Evolutionary conservation across 1,284 basidiomycete genomes (phyloP).

Genomic region (Ganoderma leucocontextum): DNA sequence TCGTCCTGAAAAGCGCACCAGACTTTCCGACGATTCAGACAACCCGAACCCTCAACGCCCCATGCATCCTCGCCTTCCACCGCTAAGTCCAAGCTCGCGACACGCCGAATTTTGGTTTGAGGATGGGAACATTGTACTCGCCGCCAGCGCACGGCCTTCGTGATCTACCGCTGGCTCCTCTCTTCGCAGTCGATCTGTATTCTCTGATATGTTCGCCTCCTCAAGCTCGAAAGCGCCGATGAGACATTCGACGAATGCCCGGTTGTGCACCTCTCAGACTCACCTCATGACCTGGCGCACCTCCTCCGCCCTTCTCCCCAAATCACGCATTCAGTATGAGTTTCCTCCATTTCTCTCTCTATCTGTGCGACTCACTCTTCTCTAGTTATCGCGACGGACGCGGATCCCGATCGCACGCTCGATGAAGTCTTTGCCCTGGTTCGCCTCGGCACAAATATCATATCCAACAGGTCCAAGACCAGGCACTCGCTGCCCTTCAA

Average conservation of each 20-base stretch:
- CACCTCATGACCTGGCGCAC: slow-evolving; percentile 17
- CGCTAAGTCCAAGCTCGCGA: background rate
- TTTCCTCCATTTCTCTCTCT: background rate
- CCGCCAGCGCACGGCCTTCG: slow-evolving; percentile 24
- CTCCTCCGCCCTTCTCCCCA: slow-evolving; percentile 11
- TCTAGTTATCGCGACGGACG: background rate
- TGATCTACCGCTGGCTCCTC: slow-evolving; percentile 30
- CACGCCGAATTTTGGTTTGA: slow-evolving; percentile 23
- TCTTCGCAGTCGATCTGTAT: slow-evolving; percentile 29
- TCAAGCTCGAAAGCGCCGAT: slow-evolving; percentile 22
- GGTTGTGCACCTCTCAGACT: slow-evolving; percentile 26
- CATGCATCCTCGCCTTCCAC: too few species aligned
- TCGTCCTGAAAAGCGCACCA: background rate
- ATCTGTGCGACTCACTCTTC: too few species aligned
- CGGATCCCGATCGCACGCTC: background rate
- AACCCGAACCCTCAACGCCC: background rate
- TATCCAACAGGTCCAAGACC: background rate
- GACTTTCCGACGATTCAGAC: background rate
- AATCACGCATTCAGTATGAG: background rate
- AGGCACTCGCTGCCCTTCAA: background rate
- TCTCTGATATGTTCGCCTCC: slow-evolving; percentile 30
- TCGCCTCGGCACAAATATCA: background rate
- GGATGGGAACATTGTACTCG: slow-evolving; percentile 34
- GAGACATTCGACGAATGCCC: slow-evolving; percentile 23
- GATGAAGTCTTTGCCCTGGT: background rate